Percentiles rank a stretch among this genome's conserved stretches.
These are phyloP conservation scores for Hypocreales sp. DNA, from an alignment of 2,329 filamentous ascomycete species.

Conservation along the genomic window DNA sequence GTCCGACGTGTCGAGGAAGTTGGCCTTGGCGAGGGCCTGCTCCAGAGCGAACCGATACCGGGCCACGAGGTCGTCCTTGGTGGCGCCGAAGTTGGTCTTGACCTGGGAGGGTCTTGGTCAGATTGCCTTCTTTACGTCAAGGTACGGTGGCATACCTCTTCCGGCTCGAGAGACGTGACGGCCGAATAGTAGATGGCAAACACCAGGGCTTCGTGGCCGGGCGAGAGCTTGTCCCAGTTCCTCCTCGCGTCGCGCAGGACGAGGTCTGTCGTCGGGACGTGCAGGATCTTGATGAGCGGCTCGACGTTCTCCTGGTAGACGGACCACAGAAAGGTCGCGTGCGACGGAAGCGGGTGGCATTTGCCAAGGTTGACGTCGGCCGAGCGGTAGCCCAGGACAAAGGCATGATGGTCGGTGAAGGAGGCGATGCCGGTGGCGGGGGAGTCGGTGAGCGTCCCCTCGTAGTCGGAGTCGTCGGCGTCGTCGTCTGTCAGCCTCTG, in stretches of 20 bases:
- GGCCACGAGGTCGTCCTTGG: conserved; percentile 26
- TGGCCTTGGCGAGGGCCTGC: conserved; percentile 39
- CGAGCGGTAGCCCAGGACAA: conserved; percentile 59
- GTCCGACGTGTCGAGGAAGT: conserved; percentile 41
- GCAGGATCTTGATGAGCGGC: conserved; percentile 54
- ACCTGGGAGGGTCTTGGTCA: no score
- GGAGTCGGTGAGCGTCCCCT: conserved; percentile 35
- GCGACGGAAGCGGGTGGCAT: conserved; percentile 49
- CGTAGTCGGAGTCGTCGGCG: conserved; percentile 39
- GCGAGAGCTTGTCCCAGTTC: conserved; percentile 40
- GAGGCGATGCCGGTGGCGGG: conserved; percentile 15
- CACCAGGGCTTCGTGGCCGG: conserved; percentile 43
- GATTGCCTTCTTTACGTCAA: not conserved
- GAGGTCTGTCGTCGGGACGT: conserved; percentile 50
- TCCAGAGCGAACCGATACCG: conserved; percentile 39
- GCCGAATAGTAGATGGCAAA: conserved; percentile 47
- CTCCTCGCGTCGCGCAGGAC: conserved; percentile 45
- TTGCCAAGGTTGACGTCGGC: conserved; percentile 49
- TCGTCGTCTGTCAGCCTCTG: conserved; percentile 28
- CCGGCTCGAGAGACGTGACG: conserved; percentile 42
- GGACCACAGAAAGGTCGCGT: conserved; percentile 54
- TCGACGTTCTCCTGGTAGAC: conserved; percentile 61
- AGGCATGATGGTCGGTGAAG: conserved; percentile 47
- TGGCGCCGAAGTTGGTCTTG: conserved; percentile 23
- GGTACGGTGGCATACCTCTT: conserved; percentile 28